These are phyloP conservation scores for Blechomonas ayalai DNA, from an alignment of 208 protist genomes.

Conservation along the genomic window DNA sequence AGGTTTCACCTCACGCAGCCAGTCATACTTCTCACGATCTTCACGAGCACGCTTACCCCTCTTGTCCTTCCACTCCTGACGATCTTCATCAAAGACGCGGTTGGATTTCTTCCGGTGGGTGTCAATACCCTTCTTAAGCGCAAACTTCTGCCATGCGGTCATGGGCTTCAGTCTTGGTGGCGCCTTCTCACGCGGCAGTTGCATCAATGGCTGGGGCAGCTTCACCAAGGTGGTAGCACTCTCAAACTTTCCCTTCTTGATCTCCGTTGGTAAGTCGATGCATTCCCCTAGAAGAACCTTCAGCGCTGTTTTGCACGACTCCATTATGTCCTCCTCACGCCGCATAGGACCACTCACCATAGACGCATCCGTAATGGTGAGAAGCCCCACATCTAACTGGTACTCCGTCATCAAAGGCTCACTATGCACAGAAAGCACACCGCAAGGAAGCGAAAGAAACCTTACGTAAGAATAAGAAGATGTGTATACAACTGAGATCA, in stretches of 20 bases:
- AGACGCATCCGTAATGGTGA: constrained; percentile 70
- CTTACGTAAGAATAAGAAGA: too few relatives aligned
- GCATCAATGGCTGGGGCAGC: constrained; percentile 79
- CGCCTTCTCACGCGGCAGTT: constrained; percentile 89
- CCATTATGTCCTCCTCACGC: constrained; percentile 68
- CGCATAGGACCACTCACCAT: constrained; percentile 79
- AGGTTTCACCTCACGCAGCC: constrained; percentile 87
- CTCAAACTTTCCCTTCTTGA: constrained; percentile 80
- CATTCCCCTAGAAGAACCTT: constrained; percentile 69
- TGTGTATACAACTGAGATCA: too few relatives aligned
- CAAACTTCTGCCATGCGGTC: constrained; percentile 91
- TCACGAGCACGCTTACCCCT: constrained; percentile 89
- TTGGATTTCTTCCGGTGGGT: constrained; percentile 86
- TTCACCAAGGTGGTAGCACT: constrained; percentile 48
- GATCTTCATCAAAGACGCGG: constrained; percentile 86
- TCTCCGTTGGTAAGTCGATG: constrained; percentile 47
- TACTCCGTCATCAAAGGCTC: constrained; percentile 49
- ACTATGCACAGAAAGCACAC: neutral
- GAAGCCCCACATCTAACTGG: constrained; percentile 70
- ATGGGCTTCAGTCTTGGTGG: constrained; percentile 81
- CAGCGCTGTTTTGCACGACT: constrained; percentile 47
- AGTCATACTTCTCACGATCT: constrained; percentile 87
- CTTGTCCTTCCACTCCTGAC: constrained; percentile 88
- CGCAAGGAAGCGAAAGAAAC: too few relatives aligned
- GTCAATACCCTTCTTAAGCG: constrained; percentile 90